Percentiles rank a stretch among this genome's conserved stretches.
These are phyloP conservation scores for Sicyos edulis DNA, from an alignment of 306 rosid genomes.

Conservation along the genomic window DNA sequence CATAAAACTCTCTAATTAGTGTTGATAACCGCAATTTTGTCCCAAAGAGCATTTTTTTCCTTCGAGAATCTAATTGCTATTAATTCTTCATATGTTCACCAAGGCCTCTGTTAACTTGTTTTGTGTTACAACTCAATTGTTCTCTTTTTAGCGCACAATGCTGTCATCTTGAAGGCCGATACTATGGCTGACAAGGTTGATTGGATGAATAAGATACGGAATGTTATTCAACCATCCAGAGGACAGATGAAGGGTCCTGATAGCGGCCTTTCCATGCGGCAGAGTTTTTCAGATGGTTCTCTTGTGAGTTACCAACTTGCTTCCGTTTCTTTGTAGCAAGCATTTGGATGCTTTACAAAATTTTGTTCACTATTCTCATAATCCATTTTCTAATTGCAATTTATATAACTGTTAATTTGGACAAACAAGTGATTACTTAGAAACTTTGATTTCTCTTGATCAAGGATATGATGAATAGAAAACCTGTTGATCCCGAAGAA, in stretches of 20 bases:
- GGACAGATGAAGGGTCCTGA: slow-evolving; percentile 55
- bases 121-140: not conserved
- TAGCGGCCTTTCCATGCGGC: slow-evolving; percentile 60
- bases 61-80: not conserved
- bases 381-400: not conserved
- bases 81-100: not conserved
- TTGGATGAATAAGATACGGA: slow-evolving; percentile 76
- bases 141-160: slow-evolving; percentile 66
- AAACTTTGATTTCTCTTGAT: not conserved
- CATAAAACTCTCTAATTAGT: not conserved
- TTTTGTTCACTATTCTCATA: not conserved
- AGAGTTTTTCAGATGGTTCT: slow-evolving; percentile 91
- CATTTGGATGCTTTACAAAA: not conserved
- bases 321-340: not conserved
- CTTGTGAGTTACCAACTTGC: slow-evolving; percentile 54
- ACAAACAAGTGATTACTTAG: not conserved
- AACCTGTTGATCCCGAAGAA: slow-evolving; percentile 97
- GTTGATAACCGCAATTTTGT: not conserved
- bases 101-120: not conserved
- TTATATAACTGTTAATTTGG: too few species aligned
- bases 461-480: slow-evolving; percentile 85
- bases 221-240: slow-evolving; percentile 68
- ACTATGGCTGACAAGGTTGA: slow-evolving; percentile 66
- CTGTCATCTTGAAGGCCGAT: slow-evolving; percentile 86
- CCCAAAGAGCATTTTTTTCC: not conserved